phyloP scores from a whole-genome alignment of 371 early-diverging fungal genomes.

The Actinomortierella wolfii region DNA sequence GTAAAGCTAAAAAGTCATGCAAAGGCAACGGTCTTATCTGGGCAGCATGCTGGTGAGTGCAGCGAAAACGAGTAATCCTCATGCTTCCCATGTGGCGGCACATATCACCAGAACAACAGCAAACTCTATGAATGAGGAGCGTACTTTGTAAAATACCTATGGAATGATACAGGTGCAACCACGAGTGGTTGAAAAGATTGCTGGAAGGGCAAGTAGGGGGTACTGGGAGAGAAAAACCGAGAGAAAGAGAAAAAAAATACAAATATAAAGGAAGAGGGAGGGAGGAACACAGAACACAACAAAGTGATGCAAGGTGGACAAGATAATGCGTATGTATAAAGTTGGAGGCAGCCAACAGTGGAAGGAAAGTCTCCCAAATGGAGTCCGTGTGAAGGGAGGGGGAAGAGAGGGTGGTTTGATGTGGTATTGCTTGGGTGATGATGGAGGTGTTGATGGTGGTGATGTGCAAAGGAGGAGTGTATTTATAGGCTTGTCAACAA shows the following conservation, averaged over 20 bases:
- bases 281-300: no score
- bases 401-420: no score
- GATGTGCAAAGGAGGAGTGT: background rate
- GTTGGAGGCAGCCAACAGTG: no score
- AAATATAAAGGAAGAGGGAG: background rate
- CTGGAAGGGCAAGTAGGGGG: background rate
- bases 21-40: no score
- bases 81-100: constrained; percentile 4
- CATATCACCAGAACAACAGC: constrained; percentile 17
- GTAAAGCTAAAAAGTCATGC: no score
- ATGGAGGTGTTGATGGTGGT: background rate
- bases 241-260: background rate
- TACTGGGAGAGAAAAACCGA: background rate
- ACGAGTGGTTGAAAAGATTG: background rate
- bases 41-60: background rate
- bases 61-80: constrained; percentile 1
- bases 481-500: background rate
- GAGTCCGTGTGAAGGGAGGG: no score
- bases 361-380: no score
- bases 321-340: no score
- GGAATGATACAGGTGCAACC: background rate
- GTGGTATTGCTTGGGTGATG: background rate
- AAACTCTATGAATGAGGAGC: constrained; percentile 6
- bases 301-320: no score
- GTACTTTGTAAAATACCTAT: background rate